phyloP scores from a whole-genome alignment of 257 asterid genomes.

The Fraxinus cuspidata region DNA sequence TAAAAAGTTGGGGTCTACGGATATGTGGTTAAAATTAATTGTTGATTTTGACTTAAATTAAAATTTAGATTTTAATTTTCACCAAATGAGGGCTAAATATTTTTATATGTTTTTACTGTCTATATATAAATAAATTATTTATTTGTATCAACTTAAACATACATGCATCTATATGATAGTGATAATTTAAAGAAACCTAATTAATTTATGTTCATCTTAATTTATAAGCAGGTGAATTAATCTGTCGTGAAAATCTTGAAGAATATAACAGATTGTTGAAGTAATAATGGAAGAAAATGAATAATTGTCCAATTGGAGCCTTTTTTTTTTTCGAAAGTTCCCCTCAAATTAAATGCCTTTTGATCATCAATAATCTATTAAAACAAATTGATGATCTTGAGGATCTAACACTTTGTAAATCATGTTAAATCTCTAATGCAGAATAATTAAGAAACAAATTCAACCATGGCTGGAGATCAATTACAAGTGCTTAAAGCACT shows the following conservation, averaged over 20 bases:
- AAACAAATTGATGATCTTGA: no score
- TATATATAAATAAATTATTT: neutral
- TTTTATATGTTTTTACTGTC: neutral
- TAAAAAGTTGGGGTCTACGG: no score
- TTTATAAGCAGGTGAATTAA: neutral
- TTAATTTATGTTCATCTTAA: no score
- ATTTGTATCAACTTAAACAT: neutral
- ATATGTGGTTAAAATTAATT: no score
- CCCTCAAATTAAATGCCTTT: neutral
- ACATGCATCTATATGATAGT: neutral
- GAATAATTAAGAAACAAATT: neutral
- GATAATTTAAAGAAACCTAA: neutral
- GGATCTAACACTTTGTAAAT: neutral
- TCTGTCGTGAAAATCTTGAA: neutral
- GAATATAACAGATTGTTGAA: no score
- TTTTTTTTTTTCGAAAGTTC: neutral
- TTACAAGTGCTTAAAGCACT: constrained; percentile 46
- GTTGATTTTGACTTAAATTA: no score
- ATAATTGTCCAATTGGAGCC: no score
- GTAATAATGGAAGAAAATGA: no score
- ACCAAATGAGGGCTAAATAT: no score
- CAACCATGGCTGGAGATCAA: constrained; percentile 29
- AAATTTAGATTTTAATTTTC: no score
- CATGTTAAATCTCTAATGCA: neutral
- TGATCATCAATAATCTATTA: no score